Evolutionary conservation across 2,329 filamentous ascomycete species (phyloP).

Genomic region (Apiospora rasikravindrae): DNA sequence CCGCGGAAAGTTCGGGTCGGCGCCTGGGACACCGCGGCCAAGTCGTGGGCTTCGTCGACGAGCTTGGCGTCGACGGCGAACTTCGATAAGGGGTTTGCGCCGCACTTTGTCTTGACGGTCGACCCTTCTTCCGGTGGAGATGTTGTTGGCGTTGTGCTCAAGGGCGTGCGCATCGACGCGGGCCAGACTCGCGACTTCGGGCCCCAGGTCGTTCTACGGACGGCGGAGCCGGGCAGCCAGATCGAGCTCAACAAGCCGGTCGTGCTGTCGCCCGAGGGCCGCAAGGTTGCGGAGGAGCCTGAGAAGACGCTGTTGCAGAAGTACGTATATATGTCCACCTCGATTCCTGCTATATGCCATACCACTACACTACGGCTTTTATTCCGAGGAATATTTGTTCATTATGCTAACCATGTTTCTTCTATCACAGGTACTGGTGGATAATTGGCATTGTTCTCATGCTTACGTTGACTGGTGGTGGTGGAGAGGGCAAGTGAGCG

Average conservation of each 20-base stretch:
- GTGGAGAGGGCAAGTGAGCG: conserved; percentile 54
- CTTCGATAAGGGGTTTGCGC: conserved; percentile 66
- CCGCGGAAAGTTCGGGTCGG: conserved; percentile 61
- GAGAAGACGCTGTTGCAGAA: conserved; percentile 73
- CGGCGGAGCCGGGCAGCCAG: conserved; percentile 55
- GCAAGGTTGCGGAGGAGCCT: conserved; percentile 56
- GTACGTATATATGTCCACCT: conserved; percentile 48
- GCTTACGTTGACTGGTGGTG: conserved; percentile 59
- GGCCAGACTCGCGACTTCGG: conserved; percentile 70
- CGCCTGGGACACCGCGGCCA: conserved; percentile 54
- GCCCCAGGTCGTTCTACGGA: conserved; percentile 59
- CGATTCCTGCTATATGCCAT: neutral
- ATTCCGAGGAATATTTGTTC: neutral
- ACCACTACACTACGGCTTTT: neutral
- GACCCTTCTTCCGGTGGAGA: conserved; percentile 23
- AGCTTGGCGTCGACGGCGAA: conserved; percentile 61
- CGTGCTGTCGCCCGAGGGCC: conserved; percentile 64
- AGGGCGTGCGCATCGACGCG: conserved; percentile 66
- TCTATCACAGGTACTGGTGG: conserved; percentile 67
- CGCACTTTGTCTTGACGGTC: conserved; percentile 59
- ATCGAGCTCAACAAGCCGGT: conserved; percentile 69
- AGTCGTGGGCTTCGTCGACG: conserved; percentile 59
- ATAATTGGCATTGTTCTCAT: conserved; percentile 59
- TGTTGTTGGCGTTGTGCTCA: conserved; percentile 56
- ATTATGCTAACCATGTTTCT: conserved; percentile 39